These are phyloP conservation scores for Hanseniaspora singularis DNA, from an alignment of 805 yeast species.

Conservation along the genomic window DNA sequence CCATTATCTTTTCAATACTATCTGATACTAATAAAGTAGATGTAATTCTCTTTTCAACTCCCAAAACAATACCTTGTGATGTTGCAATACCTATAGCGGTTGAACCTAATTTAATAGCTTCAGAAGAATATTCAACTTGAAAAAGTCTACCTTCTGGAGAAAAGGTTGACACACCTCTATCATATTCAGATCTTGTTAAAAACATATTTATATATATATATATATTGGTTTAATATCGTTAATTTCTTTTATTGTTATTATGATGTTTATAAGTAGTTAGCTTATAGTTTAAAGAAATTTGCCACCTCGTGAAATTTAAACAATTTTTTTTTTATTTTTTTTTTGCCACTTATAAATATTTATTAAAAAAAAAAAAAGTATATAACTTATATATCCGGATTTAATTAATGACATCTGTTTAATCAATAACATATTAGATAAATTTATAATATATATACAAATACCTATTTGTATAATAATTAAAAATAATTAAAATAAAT, in stretches of 20 bases:
- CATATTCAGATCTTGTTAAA: constrained; percentile 98
- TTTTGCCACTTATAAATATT: background rate
- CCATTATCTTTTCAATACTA: constrained; percentile 91
- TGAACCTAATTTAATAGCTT: constrained; percentile 81
- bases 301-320: too few relatives aligned
- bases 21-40: constrained; percentile 82
- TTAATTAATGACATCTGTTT: background rate
- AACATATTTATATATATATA: constrained; percentile 45
- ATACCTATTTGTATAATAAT: background rate
- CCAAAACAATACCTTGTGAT: constrained; percentile 87
- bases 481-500: background rate
- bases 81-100: constrained; percentile 97
- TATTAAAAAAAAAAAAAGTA: too few relatives aligned
- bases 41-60: constrained; percentile 94
- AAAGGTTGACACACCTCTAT: constrained; percentile 95
- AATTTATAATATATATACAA: background rate
- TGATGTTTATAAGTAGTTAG: too few relatives aligned
- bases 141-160: constrained; percentile 97
- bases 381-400: too few relatives aligned
- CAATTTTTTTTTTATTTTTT: too few relatives aligned
- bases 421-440: background rate
- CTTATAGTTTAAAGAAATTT: too few relatives aligned
- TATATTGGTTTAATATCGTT: background rate
- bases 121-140: constrained; percentile 95
- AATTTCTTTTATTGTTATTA: background rate